Percentiles rank a stretch among this genome's conserved stretches.
Evolutionary conservation across 1,139 yeast species (phyloP).

Genomic region (Petasospora fabianii): DNA sequence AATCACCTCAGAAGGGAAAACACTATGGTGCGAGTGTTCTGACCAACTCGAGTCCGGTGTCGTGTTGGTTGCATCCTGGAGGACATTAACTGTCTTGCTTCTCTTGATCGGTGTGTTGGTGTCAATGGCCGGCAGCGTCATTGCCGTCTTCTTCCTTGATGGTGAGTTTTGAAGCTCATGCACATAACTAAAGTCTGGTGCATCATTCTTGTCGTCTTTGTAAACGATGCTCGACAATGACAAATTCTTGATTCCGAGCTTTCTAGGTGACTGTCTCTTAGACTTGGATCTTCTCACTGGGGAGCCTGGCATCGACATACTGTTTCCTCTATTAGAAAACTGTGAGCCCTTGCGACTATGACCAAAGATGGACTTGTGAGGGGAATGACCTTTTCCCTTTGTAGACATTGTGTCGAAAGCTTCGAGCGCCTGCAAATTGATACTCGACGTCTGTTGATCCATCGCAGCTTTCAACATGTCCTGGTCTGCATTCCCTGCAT

Average conservation of each 20-base stretch:
- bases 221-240: slow-evolving; percentile 26
- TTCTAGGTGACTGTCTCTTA: slow-evolving; percentile 19
- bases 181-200: slow-evolving; percentile 28
- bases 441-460: slow-evolving; percentile 18
- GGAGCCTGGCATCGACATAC: slow-evolving; percentile 20
- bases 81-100: background rate
- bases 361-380: slow-evolving; percentile 24
- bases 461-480: slow-evolving; percentile 18
- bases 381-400: slow-evolving; percentile 20
- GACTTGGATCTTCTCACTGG: slow-evolving; percentile 17
- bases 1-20: slow-evolving; percentile 55
- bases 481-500: slow-evolving; percentile 5
- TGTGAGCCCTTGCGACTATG: slow-evolving; percentile 22
- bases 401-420: slow-evolving; percentile 1
- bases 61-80: slow-evolving; percentile 7
- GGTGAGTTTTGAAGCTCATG: slow-evolving; percentile 34
- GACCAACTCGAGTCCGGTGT: slow-evolving; percentile 37
- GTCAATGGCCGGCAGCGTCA: background rate
- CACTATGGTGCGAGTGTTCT: slow-evolving; percentile 41
- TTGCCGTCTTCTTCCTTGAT: slow-evolving; percentile 10
- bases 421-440: slow-evolving; percentile 10
- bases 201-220: slow-evolving; percentile 16
- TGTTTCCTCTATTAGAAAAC: slow-evolving; percentile 12
- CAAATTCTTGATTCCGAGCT: slow-evolving; percentile 20
- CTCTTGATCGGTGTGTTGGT: slow-evolving; percentile 7